Evolutionary conservation across 78 protist genomes (phyloP).

Genomic region (Dictyostelium citrinum): DNA sequence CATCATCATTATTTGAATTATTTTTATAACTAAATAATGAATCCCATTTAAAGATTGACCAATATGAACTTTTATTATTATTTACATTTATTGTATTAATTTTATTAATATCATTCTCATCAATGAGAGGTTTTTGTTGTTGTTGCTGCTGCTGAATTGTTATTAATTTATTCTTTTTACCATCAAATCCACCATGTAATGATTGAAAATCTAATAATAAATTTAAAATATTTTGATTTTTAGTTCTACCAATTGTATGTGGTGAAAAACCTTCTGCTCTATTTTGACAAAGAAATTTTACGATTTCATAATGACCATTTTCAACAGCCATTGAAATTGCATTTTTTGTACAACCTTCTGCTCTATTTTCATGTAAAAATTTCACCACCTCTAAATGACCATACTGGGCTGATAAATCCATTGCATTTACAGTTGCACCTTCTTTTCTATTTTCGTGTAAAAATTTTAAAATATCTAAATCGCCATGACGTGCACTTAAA

Average conservation of each 20-base stretch:
- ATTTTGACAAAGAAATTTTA: conserved; percentile 1
- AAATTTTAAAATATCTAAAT: background rate
- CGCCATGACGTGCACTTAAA: background rate
- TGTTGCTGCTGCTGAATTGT: background rate
- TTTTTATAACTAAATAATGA: background rate
- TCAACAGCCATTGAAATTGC: conserved; percentile 16
- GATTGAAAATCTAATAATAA: background rate
- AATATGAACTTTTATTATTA: background rate
- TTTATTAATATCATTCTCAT: background rate
- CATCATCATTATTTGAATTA: background rate
- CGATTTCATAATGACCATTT: background rate
- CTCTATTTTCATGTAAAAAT: conserved; percentile 19
- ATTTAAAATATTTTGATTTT: background rate
- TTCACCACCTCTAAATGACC: background rate
- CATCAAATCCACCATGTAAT: background rate
- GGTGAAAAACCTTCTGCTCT: background rate
- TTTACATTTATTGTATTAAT: background rate
- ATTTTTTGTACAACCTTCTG: conserved; percentile 17
- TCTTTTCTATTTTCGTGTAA: conserved; percentile 30
- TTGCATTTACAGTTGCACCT: background rate
- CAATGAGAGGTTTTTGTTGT: background rate
- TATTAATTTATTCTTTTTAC: background rate
- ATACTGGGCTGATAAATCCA: background rate
- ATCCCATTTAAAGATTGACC: background rate
- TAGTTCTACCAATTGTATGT: background rate